Percentiles rank a stretch among this genome's conserved stretches.
phyloP scores from a whole-genome alignment of 495 filamentous ascomycete species.

The Xylaria intraflava region DNA sequence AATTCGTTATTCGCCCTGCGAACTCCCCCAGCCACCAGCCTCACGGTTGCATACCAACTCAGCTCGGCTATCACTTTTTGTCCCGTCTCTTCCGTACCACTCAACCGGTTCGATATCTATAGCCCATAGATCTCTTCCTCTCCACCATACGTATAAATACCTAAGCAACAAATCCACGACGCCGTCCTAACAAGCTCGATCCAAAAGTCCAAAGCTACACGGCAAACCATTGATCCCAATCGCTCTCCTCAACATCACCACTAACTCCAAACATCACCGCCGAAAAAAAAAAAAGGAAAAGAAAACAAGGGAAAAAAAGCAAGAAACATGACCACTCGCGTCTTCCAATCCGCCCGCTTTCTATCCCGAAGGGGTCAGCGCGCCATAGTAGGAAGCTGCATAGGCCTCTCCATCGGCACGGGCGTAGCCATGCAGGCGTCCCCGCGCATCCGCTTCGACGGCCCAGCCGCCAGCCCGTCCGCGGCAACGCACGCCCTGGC shows the following conservation, averaged over 20 bases:
- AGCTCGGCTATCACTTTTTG: too few relatives aligned
- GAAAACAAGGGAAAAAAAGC: background rate
- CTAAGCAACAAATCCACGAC: too few relatives aligned
- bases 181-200: background rate
- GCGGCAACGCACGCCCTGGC: background rate
- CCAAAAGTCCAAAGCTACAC: too few relatives aligned
- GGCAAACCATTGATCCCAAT: background rate
- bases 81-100: too few relatives aligned
- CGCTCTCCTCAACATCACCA: background rate
- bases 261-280: background rate
- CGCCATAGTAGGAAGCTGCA: slow-evolving; percentile 16
- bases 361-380: slow-evolving; percentile 9
- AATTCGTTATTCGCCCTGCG: too few relatives aligned
- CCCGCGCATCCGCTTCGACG: slow-evolving; percentile 10
- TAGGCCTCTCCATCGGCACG: slow-evolving; percentile 21
- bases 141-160: too few relatives aligned
- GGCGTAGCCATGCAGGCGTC: slow-evolving; percentile 16
- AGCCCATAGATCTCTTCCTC: too few relatives aligned
- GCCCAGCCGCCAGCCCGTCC: background rate
- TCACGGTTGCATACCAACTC: too few relatives aligned
- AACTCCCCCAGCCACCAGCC: too few relatives aligned
- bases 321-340: background rate
- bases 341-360: background rate
- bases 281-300: background rate
- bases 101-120: too few relatives aligned